Evolutionary conservation across 2,329 filamentous ascomycete genomes (phyloP), one percentile per base, ranked within the genome.

Genomic region (Chaetothyriales sp.): DNA sequence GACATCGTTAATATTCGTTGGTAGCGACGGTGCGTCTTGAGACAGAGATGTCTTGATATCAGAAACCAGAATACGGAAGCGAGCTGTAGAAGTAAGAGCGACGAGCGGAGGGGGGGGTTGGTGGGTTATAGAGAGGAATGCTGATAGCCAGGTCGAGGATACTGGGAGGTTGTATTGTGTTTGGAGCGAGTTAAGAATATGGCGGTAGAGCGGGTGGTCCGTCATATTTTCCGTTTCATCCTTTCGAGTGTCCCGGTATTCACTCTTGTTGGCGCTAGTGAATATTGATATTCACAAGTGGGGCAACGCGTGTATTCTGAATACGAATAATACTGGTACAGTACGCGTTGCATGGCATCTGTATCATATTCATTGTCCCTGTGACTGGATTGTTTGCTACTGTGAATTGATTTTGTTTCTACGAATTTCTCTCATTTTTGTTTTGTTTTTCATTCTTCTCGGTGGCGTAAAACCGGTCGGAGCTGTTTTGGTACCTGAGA

Each of bases 61-160:
- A 40, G 83, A 78, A 28, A 83, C 78, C 4, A 95, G 77, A 9
- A 97, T 73, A 50, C 88, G 87, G 60, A 89, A 84, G 58, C 85
- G 81, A 40, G 85, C 85, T 2, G 89, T 92, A 55, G 88, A 86
- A 51, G 85, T 74, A 18, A 94, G 75, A 3, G 85, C 83, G 25
- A 81, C 77, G 1, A 89, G 68, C 0, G 77, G 67, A 67, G 71
- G 68, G 61, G 68, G 68, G 28, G 82, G 70, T 22, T 70, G 73
- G 69, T 70, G 83, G 64, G 60, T 72, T 61, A 62, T 74, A 60
- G 67, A 81, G 67, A 62, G 75, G 66, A 87, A 80, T 45, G 72
- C 63, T 46, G 68, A 65, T 29, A 79, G 62, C 55, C 70, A 70
- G 47, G 61, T 53, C 51, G 61, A 49, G 40, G 67, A 49, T 4